Base-by-base conservation (phyloP, 1,139 yeast species). In the Magnusiomyces paraingens region DNA sequence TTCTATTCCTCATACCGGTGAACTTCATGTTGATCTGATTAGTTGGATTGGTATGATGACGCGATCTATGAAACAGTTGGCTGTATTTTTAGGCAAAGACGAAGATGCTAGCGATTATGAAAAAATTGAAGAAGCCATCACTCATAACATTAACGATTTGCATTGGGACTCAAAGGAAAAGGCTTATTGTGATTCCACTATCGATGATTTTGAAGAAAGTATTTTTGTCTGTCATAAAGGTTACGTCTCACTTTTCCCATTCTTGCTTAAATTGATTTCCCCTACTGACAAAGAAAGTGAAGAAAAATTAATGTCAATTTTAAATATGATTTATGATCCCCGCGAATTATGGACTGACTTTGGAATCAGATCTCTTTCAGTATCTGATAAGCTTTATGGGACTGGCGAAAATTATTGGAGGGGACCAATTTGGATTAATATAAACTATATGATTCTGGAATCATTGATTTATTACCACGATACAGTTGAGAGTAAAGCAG, bases 1-100 rank as follows among this genome's bases (percentile, higher is more conserved):
- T 0, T 71, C 75, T 40, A 83, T 81, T 11, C 93, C 94, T 0
- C 96, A 89, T 67, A 76, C 84, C 43, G 95, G 95, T 0, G 99
- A 93, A 69, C 74, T 93, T 51, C 88, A 93, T 63, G 93, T 94
- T 29, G 99, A 93, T 66, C 74, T 93, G 55, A 73, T 91, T 52
- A 78, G 95, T 11, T 93, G 99, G 99, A 81, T 93, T 56, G 98
- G 96, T 10, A 83, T 87, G 18, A 89, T 93, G 95, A 81, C 96
- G 0, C 76, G 83, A 59, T 81, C 96, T 0, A 83, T 94, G 82
- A 81, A 80, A 60, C 76, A 80, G 54, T 81, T 93, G 59, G 94
- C 98, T 0, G 74, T 72, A 46, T 70, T 84, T n/a, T 71, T 90
- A 43, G 84, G 77, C 0, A 73, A 78, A 51, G 64, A 69, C 0